Conservation (phyloP, 306 rosid species). For the Ochetophila trinervis region DNA sequence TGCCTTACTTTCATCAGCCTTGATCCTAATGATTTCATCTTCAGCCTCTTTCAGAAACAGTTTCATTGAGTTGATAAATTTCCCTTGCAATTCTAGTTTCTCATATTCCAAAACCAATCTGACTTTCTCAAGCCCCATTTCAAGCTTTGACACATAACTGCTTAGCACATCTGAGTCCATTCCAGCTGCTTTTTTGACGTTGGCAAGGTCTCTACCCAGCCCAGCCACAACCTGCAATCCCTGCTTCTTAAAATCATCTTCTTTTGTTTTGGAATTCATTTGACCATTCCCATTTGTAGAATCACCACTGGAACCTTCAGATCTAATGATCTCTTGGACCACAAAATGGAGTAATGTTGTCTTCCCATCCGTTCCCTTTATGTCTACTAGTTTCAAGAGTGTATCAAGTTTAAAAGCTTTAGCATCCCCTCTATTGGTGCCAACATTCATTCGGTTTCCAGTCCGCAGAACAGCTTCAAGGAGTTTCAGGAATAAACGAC, state of each 20-base stretch:
- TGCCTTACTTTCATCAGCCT: conserved; percentile 72
- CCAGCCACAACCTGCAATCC: conserved; percentile 90
- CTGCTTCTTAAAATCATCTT: conserved; percentile 75
- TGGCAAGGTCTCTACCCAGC: conserved; percentile 75
- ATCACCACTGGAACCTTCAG: conserved; percentile 70
- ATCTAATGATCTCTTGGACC: conserved; percentile 94
- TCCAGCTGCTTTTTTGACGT: conserved; percentile 88
- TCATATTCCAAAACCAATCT: conserved; percentile 67
- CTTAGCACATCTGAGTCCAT: conserved; percentile 96
- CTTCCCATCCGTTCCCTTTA: conserved; percentile 97
- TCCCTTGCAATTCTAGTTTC: conserved; percentile 61
- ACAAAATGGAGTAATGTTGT: conserved; percentile 96
- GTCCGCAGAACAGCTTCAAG: conserved; percentile 98
- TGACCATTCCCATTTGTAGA: conserved; percentile 46
- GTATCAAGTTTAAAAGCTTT: conserved; percentile 91
- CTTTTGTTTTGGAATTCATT: conserved; percentile 44
- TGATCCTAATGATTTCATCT: conserved; percentile 65
- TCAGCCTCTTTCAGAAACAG: conserved; percentile 74
- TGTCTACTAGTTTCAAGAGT: conserved; percentile 84
- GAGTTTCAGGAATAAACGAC: conserved; percentile 86
- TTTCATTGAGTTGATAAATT: conserved; percentile 70
- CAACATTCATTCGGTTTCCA: conserved; percentile 98
- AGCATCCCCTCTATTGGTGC: conserved; percentile 95
- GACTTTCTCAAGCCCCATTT: conserved; percentile 88
- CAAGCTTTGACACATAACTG: conserved; percentile 86